Base-by-base conservation (phyloP, 441 rosid genomes). In the Gossypium gossypioides region DNA sequence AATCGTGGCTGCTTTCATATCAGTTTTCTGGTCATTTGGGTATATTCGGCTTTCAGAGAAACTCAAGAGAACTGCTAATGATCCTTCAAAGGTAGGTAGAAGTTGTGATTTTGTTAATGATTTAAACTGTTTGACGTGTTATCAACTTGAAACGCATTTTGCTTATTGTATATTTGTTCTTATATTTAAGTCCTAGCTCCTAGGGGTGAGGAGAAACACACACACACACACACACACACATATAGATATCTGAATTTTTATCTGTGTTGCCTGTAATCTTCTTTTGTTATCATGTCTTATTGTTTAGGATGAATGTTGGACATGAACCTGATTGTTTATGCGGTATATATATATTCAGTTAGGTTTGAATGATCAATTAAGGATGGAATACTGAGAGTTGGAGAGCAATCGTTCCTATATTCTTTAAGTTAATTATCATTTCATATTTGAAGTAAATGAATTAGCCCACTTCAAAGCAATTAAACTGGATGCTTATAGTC, bases 21-120 rank as follows among this genome's bases (percentile, higher is more conserved):
- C 99, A 0, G 87, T 93, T 60, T 96, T 96, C 75, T 93, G 96
- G 95, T 96, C 98, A 1, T 96, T 93, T 77, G 97, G 97, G 5
- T 91, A 96, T 73, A 89, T 96, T 68, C 84, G 91, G 18, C 93
- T 96, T 34, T 87, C 99, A 0, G 99, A 93, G 77, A 90, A 79
- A 79, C 97, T 96, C 37, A 82, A 82, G 58, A 85, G 79, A 83
- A 90, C 94, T 73, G 85, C 91, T 6, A 81, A 70, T 40, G 93
- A 92, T 13, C 99, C 99, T 72, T 84, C 97, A 15, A 96, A 96
- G 97, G 99, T 96, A 86, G 10, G 58, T 70, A 21, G 60, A 25
- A 13, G 21, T 22, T 15, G 9, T 2, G 19, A 25, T 24, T 44
- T 0, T 8, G 15, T 57, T 44, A 40, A 9, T 54, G 22, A 6